Percentiles rank a stretch among this genome's conserved stretches.
phyloP scores from a whole-genome alignment of 2,329 filamentous ascomycete genomes.

The Exophiala calicioides region DNA sequence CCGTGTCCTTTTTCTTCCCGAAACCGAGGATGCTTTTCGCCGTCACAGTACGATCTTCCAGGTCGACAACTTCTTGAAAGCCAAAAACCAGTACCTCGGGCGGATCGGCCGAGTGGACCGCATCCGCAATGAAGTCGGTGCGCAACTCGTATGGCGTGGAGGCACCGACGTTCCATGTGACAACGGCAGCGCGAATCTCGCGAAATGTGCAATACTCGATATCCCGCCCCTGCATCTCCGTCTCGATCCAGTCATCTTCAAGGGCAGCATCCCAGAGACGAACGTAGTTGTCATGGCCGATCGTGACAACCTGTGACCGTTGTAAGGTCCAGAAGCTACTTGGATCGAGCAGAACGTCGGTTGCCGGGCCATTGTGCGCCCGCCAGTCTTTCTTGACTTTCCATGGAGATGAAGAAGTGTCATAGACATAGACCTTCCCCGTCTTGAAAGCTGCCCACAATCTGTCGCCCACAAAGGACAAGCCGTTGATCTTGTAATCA shows the following conservation, averaged over 20 bases:
- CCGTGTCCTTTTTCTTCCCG: slow-evolving; percentile 71
- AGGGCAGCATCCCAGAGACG: slow-evolving; percentile 90
- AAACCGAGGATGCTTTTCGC: slow-evolving; percentile 89
- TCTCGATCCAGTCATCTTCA: slow-evolving; percentile 92
- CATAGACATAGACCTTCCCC: slow-evolving; percentile 90
- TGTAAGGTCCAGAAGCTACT: slow-evolving; percentile 85
- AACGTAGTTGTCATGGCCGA: slow-evolving; percentile 84
- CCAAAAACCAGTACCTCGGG: slow-evolving; percentile 94
- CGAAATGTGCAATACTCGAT: slow-evolving; percentile 82
- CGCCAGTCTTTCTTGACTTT: slow-evolving; percentile 91
- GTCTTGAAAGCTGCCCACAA: slow-evolving; percentile 96
- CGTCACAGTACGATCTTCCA: slow-evolving; percentile 95
- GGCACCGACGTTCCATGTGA: slow-evolving; percentile 98
- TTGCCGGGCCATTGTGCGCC: slow-evolving; percentile 80
- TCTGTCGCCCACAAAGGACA: slow-evolving; percentile 76
- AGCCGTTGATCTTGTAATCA: slow-evolving; percentile 89
- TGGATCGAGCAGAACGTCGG: slow-evolving; percentile 73
- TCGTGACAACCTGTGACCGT: slow-evolving; percentile 77
- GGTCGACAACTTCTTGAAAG: slow-evolving; percentile 96
- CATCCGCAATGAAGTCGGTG: slow-evolving; percentile 74
- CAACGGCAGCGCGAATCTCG: slow-evolving; percentile 73
- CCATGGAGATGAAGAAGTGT: slow-evolving; percentile 81
- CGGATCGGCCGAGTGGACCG: slow-evolving; percentile 72
- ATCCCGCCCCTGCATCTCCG: slow-evolving; percentile 81
- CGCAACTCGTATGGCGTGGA: slow-evolving; percentile 82